Conservation (phyloP, 768 basidiomycete genomes). For the Aureoboletus auriporus region DNA sequence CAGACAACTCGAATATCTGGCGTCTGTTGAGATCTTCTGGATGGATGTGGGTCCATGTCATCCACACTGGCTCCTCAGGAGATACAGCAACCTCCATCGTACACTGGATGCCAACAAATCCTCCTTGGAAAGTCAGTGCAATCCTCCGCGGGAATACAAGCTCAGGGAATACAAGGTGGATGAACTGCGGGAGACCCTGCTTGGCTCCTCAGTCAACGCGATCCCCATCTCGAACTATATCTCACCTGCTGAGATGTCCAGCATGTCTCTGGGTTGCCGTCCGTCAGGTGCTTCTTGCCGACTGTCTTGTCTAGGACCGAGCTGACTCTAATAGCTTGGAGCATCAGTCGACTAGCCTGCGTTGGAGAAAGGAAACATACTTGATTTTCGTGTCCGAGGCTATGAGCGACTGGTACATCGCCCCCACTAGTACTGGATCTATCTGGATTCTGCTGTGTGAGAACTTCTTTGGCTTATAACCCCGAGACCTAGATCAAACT, state of each 20-base stretch:
- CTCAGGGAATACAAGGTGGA: constrained; percentile 56
- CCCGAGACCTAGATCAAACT: background rate
- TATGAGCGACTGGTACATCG: constrained; percentile 26
- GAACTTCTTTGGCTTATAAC: background rate
- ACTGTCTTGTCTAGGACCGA: constrained; percentile 73
- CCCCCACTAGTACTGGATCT: no score
- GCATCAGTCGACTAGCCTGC: constrained; percentile 2
- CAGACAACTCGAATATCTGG: constrained; percentile 58
- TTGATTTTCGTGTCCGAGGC: constrained; percentile 23
- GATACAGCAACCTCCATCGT: constrained; percentile 38
- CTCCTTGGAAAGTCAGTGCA: constrained; percentile 76
- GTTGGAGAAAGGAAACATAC: constrained; percentile 38
- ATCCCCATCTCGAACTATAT: constrained; percentile 3
- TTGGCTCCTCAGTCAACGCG: constrained; percentile 6
- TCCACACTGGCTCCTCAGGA: constrained; percentile 43
- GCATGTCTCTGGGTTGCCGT: constrained; percentile 73
- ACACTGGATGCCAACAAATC: constrained; percentile 75
- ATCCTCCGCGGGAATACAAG: constrained; percentile 55
- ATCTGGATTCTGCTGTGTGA: constrained; percentile 6
- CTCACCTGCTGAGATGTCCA: constrained; percentile 79
- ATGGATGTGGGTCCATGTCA: constrained; percentile 50
- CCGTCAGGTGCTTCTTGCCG: constrained; percentile 66
- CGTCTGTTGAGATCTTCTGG: constrained; percentile 77
- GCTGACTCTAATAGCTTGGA: constrained; percentile 54
- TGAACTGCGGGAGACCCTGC: constrained; percentile 76